Conservation (phyloP, 306 rosid species). For the Medicago ruthenica region DNA sequence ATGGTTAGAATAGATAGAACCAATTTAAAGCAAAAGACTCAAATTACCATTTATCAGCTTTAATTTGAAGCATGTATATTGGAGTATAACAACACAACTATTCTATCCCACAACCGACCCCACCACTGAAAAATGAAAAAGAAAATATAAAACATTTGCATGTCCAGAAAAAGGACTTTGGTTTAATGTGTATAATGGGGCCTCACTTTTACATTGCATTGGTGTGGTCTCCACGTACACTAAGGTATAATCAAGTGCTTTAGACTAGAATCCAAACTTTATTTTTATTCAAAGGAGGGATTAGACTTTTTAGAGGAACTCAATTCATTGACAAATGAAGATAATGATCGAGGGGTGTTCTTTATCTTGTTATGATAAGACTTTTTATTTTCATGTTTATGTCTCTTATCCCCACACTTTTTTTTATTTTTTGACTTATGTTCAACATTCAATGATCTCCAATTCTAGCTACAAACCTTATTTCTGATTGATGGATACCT, state of each 20-base stretch:
- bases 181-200: constrained; percentile 43
- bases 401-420: constrained; percentile 30
- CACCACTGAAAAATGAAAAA: constrained; percentile 42
- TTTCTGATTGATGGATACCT: background rate
- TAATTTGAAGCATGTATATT: constrained; percentile 27
- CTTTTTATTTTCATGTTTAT: constrained; percentile 1
- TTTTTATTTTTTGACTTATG: constrained; percentile 29
- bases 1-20: constrained; percentile 42
- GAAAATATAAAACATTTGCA: constrained; percentile 34
- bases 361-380: constrained; percentile 38
- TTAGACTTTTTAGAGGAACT: constrained; percentile 27
- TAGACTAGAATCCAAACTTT: constrained; percentile 50
- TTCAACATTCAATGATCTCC: constrained; percentile 36
- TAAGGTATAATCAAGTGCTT: constrained; percentile 55
- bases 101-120: constrained; percentile 48
- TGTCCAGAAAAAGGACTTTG: constrained; percentile 43
- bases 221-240: constrained; percentile 48
- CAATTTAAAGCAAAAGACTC: constrained; percentile 36
- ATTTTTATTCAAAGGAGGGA: constrained; percentile 28
- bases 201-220: constrained; percentile 43
- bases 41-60: constrained; percentile 38
- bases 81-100: constrained; percentile 35
- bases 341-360: constrained; percentile 33
- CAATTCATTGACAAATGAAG: constrained; percentile 42
- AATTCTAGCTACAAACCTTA: constrained; percentile 2